Evolutionary conservation across 2,329 filamentous ascomycete species (phyloP).

Genomic region (Pseudonectria foliicola): DNA sequence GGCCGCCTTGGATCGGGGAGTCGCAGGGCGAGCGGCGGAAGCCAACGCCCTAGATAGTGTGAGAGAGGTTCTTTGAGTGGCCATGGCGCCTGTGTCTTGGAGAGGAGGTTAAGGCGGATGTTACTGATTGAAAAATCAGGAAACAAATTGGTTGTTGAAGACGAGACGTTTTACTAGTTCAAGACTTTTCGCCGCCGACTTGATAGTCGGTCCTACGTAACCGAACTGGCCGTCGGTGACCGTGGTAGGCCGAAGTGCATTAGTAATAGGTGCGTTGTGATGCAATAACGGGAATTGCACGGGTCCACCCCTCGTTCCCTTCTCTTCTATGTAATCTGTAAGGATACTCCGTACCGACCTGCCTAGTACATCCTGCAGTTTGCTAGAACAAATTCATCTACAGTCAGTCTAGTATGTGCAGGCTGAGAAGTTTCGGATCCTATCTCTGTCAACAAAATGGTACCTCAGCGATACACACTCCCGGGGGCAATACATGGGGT

Average conservation of each 20-base stretch:
- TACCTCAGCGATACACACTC: no score
- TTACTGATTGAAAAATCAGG: constrained; percentile 4
- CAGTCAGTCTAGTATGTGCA: no score
- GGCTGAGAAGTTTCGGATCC: no score
- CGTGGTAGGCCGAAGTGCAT: constrained; percentile 22
- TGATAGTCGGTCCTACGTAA: constrained; percentile 9
- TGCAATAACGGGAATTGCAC: constrained; percentile 17
- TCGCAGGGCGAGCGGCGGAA: constrained; percentile 14
- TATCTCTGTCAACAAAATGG: no score
- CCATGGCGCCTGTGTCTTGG: constrained; percentile 14
- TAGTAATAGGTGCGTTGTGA: constrained; percentile 29
- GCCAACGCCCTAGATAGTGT: constrained; percentile 18
- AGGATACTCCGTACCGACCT: no score
- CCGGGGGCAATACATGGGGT: no score
- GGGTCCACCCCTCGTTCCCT: no score
- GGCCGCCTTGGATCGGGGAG: not conserved
- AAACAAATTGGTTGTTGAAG: constrained; percentile 7
- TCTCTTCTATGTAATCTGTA: no score
- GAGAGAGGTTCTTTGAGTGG: constrained; percentile 16
- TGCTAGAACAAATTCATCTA: no score
- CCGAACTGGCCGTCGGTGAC: constrained; percentile 7
- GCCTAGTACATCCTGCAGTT: no score
- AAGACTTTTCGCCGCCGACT: constrained; percentile 23
- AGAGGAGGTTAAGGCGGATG: not conserved
- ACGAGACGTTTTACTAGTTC: constrained; percentile 8